phyloP scores from a whole-genome alignment of 2,329 filamentous ascomycete species.

The Fusarium oxysporum region DNA sequence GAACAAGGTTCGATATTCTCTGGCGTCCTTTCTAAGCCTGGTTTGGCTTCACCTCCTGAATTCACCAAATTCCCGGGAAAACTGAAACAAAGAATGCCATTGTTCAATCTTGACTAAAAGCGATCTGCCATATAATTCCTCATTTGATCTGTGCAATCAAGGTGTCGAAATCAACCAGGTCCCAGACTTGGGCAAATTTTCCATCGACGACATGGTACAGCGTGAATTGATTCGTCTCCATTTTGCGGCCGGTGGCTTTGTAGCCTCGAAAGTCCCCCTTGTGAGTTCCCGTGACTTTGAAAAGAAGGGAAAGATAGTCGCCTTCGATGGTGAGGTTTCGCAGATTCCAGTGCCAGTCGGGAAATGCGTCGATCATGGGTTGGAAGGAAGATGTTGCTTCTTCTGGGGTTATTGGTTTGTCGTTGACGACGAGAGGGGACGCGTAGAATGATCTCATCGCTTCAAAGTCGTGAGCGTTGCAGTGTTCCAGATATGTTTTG shows the following conservation, averaged over 20 bases:
- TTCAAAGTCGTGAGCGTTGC: slow-evolving; percentile 12
- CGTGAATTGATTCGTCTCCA: slow-evolving; percentile 13
- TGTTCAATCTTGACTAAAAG: not conserved
- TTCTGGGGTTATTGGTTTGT: not conserved
- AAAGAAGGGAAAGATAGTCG: slow-evolving; percentile 3
- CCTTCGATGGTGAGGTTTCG: not conserved
- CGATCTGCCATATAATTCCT: not conserved
- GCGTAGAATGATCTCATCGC: slow-evolving; percentile 5
- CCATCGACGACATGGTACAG: slow-evolving; percentile 16
- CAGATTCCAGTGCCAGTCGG: slow-evolving; percentile 13
- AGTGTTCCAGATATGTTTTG: slow-evolving; percentile 5
- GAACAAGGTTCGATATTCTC: not conserved
- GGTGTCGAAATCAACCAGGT: slow-evolving; percentile 9
- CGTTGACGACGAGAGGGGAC: slow-evolving; percentile 5
- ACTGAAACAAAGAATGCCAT: not conserved
- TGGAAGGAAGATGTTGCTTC: not conserved
- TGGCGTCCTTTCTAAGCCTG: not conserved
- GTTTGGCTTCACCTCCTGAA: not conserved
- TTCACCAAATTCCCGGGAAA: not conserved
- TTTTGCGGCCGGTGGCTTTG: not conserved
- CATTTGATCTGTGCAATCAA: slow-evolving; percentile 13
- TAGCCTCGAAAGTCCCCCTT: not conserved
- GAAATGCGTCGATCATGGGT: slow-evolving; percentile 10
- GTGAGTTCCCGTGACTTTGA: slow-evolving; percentile 7
- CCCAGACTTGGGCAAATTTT: slow-evolving; percentile 4